These are phyloP conservation scores for Paramarasmius palmivorus DNA, from an alignment of 1,284 basidiomycete species.

Conservation along the genomic window DNA sequence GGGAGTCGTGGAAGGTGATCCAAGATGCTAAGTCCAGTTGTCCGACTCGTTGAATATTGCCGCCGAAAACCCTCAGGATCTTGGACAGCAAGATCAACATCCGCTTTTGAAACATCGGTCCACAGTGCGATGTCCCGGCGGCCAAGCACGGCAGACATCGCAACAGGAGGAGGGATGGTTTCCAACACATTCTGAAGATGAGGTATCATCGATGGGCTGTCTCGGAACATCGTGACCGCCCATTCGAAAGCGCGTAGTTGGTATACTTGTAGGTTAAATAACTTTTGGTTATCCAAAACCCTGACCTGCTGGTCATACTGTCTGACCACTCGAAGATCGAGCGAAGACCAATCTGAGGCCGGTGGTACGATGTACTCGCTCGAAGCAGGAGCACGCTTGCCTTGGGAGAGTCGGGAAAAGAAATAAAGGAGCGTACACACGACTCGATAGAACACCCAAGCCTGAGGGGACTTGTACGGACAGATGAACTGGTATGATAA, in stretches of 20 bases:
- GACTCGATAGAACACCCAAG: neutral
- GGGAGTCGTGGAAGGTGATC: too few species aligned
- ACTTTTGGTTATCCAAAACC: too few species aligned
- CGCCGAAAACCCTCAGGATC: too few species aligned
- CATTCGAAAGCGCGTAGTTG: neutral
- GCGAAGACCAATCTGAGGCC: neutral
- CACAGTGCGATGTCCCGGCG: neutral
- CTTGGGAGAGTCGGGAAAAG: too few species aligned
- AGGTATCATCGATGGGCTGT: neutral
- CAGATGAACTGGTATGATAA: neutral
- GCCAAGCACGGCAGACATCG: neutral
- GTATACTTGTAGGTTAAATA: neutral
- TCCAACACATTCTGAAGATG: slow-evolving; percentile 1
- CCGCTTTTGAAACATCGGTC: too few species aligned
- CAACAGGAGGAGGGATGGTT: neutral
- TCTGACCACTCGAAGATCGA: neutral
- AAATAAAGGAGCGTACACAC: neutral
- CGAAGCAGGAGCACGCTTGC: neutral
- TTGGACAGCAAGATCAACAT: too few species aligned
- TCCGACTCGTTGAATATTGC: too few species aligned
- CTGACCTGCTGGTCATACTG: neutral
- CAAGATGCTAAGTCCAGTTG: too few species aligned
- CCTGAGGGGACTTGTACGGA: slow-evolving; percentile 2
- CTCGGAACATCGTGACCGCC: neutral
- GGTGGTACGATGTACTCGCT: too few species aligned